These are phyloP conservation scores for Penicillium capsulatum DNA, from an alignment of 2,329 filamentous ascomycete species.

Conservation along the genomic window DNA sequence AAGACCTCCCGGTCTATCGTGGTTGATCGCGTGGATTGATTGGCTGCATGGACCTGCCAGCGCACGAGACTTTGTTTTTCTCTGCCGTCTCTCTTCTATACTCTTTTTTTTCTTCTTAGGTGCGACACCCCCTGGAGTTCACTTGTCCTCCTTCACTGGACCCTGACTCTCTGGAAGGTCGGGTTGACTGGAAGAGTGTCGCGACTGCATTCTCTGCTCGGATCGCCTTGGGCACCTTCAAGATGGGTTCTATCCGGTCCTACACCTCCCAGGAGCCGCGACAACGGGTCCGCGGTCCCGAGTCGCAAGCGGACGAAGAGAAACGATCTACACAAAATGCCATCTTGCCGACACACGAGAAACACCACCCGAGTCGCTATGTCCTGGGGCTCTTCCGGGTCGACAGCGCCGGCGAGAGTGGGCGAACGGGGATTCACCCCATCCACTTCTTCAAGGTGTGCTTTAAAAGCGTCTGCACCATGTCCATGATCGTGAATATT, in stretches of 20 bases:
- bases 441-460: conserved; percentile 60
- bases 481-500: conserved; percentile 63
- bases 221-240: too few species aligned
- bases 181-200: too few species aligned
- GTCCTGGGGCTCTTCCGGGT: conserved; percentile 31
- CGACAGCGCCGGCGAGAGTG: conserved; percentile 59
- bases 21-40: conserved; percentile 1
- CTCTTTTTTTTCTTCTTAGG: too few species aligned
- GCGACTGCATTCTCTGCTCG: too few species aligned
- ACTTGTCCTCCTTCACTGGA: too few species aligned
- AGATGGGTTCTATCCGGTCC: conserved; percentile 12
- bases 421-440: conserved; percentile 62
- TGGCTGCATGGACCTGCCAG: conserved; percentile 6
- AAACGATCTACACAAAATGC: conserved; percentile 13
- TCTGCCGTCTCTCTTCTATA: too few species aligned
- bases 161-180: too few species aligned
- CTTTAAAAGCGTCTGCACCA: conserved; percentile 59
- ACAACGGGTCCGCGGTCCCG: not conserved
- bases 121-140: too few species aligned
- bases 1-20: conserved; percentile 6
- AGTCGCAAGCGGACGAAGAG: conserved; percentile 11
- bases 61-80: conserved; percentile 3
- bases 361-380: conserved; percentile 14
- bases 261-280: conserved; percentile 9
- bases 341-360: conserved; percentile 28